Base-by-base conservation (phyloP, 139 green algal species). In the Desmodesmus armatus region DNA sequence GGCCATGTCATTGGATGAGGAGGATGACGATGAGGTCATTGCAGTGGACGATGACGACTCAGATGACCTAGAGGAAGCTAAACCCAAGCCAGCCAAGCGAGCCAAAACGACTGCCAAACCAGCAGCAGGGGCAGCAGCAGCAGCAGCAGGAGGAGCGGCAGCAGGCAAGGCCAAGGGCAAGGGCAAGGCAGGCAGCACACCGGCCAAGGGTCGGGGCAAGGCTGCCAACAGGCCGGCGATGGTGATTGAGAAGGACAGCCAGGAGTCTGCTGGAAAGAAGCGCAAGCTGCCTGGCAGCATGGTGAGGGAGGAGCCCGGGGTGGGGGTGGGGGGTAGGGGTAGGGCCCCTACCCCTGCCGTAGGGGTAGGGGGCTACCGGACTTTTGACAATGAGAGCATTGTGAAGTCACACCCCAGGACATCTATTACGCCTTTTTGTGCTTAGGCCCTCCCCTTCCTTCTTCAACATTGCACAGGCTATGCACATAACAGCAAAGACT, bases 211-310 rank as follows among this genome's bases (percentile, higher is more conserved):
- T 40, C 53, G 43, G 13, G 82, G 82, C 35, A 77, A 58, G 29
- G 83, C 70, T 29, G 82, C 53, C 0, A 62, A 47, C 23, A 35
- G 31, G 17, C 55, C 55, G 55, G 51, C 27, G 49, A 86, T 86
- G 80, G 70, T 80, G 27, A 72, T 86, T 35, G 70, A 78, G 67
- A 77, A 63, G 37, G 27, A 19, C 62, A 63, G 62, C 35, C 40
- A 75, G 29, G 78, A 75, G 17, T n/a, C 41, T 29, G 27, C 39
- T 33, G 78, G 27, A 0, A 77, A 85, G 79, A 73, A 85, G 47
- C 47, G 79, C 5, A 85, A 85, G 79, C 25, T 76, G n/a, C 78
- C 78, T 19, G 78, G 78, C 33, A 77, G 62, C 63, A 77, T 85
- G 79, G 79, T 85, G 65, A 4, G n/a, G 65, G 31, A 17, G 23